Conservation (phyloP, 164 flowering plant species). For the Protea cynaroides region DNA sequence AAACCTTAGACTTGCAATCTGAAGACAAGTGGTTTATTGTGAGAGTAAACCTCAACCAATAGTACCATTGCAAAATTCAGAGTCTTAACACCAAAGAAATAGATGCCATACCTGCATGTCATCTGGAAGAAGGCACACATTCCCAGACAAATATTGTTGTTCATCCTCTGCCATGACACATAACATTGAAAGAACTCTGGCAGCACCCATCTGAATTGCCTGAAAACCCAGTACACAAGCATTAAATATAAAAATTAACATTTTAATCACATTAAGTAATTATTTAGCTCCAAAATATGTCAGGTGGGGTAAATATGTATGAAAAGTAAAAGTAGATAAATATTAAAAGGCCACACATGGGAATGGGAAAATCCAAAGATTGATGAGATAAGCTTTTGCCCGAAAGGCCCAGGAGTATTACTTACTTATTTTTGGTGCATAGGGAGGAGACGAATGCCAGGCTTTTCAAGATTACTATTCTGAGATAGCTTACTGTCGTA, state of each 20-base stretch:
- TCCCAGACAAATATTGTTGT: constrained; percentile 36
- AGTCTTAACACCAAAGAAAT: background rate
- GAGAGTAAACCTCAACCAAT: background rate
- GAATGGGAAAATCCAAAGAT: no score
- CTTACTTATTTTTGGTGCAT: no score
- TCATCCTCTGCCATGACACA: constrained; percentile 42
- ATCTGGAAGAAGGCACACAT: constrained; percentile 52
- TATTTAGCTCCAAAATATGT: background rate
- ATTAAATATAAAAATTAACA: background rate
- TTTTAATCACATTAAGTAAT: background rate
- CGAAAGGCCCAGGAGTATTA: no score
- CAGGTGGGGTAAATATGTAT: no score
- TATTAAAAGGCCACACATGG: no score
- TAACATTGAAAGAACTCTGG: constrained; percentile 55
- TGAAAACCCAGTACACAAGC: constrained; percentile 23
- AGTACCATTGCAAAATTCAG: background rate
- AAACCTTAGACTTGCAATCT: constrained; percentile 55
- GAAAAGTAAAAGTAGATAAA: no score
- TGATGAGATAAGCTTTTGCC: no score
- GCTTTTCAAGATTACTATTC: no score
- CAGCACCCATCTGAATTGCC: constrained; percentile 79
- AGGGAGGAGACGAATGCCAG: no score
- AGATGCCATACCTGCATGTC: constrained; percentile 57
- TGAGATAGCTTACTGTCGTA: no score
- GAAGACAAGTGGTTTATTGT: constrained; percentile 17